Base-by-base conservation (phyloP, 257 asterid species). In the Primulina eburnea region DNA sequence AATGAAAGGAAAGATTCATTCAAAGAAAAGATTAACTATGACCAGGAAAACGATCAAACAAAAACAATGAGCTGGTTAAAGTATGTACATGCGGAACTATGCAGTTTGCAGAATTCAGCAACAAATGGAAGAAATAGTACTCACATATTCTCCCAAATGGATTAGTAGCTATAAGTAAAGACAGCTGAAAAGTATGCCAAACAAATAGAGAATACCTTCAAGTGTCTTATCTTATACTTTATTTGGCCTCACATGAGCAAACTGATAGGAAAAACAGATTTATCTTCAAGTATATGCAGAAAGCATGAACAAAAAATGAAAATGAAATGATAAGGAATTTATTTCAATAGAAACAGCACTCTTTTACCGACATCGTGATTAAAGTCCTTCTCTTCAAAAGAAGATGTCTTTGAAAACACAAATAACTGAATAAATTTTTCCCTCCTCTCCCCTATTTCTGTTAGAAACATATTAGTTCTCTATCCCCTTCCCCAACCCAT, bases 31-130 rank as follows among this genome's bases (percentile, higher is more conserved):
- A 34, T 59, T 20, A 32, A 58, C 55, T 30, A 62, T 12, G 16
- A 60, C 35, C 61, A 62, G 52, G 37, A 68, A 69, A 56, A 30
- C 30, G 18, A 43, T 68, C 28, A 33, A 16, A 57, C 62, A 67
- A 59, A 24, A n/a, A 6, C 56, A 67, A 26, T 34, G 29, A 52
- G 55, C 24, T 37, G 20, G 43, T 37, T 59, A 30, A 24, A 16
- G 56, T 72, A 55, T 53, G 28, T 4, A 14, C 35, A 16, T 2
- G 14, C 2, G 30, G 57, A 50, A 52, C 21, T 17, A 7, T 20
- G 35, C 62, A 34, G 55, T 53, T 35, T 33, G 64, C 21, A 11
- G 38, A 8, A 17, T 2, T 71, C 34, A 71, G 43, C 63, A 62
- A 52, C 67, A 57, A 9, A 62, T 18, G 35, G 20, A 18, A 47